These are phyloP conservation scores for Globisporangium radiosum DNA, from an alignment of 352 stramenopile genomes.

Conservation along the genomic window DNA sequence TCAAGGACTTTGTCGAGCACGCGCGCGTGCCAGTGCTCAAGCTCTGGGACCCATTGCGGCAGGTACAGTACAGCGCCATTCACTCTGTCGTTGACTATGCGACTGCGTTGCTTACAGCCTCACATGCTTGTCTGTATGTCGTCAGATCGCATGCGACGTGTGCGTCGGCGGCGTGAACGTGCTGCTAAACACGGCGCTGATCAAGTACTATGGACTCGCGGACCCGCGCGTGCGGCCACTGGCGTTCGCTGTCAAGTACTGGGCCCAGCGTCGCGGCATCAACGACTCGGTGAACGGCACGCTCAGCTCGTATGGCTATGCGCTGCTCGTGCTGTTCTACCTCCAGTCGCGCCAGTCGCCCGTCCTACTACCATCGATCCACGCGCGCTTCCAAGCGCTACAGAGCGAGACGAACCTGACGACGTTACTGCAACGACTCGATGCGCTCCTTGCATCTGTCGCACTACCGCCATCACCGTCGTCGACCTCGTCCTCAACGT, in stretches of 20 bases:
- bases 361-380: slow-evolving; percentile 41
- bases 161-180: slow-evolving; percentile 66
- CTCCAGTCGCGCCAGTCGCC: slow-evolving; percentile 77
- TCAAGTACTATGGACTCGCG: slow-evolving; percentile 62
- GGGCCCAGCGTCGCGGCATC: slow-evolving; percentile 94
- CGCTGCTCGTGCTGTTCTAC: slow-evolving; percentile 96
- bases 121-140: too few relatives aligned
- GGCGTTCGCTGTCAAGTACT: slow-evolving; percentile 96
- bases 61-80: slow-evolving; percentile 18
- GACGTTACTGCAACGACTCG: slow-evolving; percentile 52
- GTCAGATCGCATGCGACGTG: slow-evolving; percentile 57
- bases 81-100: too few relatives aligned
- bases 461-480: slow-evolving; percentile 1
- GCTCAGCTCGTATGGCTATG: slow-evolving; percentile 96
- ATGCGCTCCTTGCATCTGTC: slow-evolving; percentile 30
- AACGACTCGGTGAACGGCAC: slow-evolving; percentile 96
- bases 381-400: slow-evolving; percentile 41
- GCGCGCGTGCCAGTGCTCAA: slow-evolving; percentile 77
- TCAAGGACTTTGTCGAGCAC: slow-evolving; percentile 64
- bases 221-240: slow-evolving; percentile 86
- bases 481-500: slow-evolving; percentile 31
- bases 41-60: slow-evolving; percentile 55
- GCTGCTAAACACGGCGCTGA: slow-evolving; percentile 73
- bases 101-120: too few relatives aligned
- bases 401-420: slow-evolving; percentile 92